Percentiles rank a stretch among this genome's conserved stretches.
These are phyloP conservation scores for Phylloporus sp. DNA, from an alignment of 768 basidiomycete genomes.

Conservation along the genomic window DNA sequence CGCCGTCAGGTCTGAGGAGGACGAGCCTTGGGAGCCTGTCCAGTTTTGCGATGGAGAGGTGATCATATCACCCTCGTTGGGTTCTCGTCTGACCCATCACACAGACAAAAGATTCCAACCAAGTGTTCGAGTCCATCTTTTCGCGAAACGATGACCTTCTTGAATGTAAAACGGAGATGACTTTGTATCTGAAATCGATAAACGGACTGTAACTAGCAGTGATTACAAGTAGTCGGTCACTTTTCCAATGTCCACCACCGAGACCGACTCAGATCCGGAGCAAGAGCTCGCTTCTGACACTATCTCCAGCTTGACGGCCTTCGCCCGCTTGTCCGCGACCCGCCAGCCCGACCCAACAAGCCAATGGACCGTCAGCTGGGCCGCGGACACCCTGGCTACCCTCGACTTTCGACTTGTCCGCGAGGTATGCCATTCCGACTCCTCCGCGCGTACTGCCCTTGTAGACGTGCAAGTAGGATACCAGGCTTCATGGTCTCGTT, in stretches of 20 bases:
- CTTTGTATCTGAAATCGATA: conserved; percentile 54
- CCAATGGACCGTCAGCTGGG: conserved; percentile 19
- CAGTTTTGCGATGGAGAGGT: conserved; percentile 66
- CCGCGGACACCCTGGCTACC: conserved; percentile 20
- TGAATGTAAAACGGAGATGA: conserved; percentile 51
- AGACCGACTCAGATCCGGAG: conserved; percentile 59
- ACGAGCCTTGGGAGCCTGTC: conserved; percentile 69
- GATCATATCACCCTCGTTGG: conserved; percentile 17
- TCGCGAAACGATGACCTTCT: conserved; percentile 49
- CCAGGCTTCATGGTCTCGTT: conserved; percentile 30
- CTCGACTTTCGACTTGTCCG: conserved; percentile 30
- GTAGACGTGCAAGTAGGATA: conserved; percentile 26
- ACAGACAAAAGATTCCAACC: conserved; percentile 55
- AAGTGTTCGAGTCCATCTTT: conserved; percentile 58
- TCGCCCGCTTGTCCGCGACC: conserved; percentile 16
- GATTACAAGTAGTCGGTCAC: neutral
- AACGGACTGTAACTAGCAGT: conserved; percentile 40
- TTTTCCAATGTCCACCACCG: conserved; percentile 37
- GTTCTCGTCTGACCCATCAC: conserved; percentile 7
- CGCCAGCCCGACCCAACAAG: neutral
- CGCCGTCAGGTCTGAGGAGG: conserved; percentile 69
- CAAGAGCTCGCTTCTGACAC: conserved; percentile 11
- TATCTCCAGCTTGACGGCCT: conserved; percentile 16
- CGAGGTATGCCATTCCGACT: conserved; percentile 15
- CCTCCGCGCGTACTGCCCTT: neutral